These are phyloP conservation scores for Pseudotulostoma volvatum DNA, from an alignment of 495 filamentous ascomycete species.

Conservation along the genomic window DNA sequence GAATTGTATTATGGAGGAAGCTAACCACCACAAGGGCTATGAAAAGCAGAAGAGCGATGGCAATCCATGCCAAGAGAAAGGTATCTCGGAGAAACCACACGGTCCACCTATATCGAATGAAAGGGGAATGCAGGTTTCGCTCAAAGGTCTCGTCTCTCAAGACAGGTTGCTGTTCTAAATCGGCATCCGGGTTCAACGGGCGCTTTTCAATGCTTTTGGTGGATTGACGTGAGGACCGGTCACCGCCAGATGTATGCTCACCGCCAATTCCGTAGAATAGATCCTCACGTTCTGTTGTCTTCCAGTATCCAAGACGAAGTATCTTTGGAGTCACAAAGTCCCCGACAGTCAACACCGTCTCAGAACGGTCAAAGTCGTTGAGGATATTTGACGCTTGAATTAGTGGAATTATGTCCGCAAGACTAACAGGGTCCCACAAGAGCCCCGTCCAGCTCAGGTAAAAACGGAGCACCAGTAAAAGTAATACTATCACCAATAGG, in stretches of 20 bases:
- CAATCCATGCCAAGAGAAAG: slow-evolving; percentile 44
- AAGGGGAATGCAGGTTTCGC: slow-evolving; percentile 28
- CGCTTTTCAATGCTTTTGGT: slow-evolving; percentile 11
- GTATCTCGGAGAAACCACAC: slow-evolving; percentile 60
- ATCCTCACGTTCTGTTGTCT: slow-evolving; percentile 38
- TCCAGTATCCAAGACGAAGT: slow-evolving; percentile 74
- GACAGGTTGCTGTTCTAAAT: slow-evolving; percentile 25
- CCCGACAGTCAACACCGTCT: slow-evolving; percentile 33
- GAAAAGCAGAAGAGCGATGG: slow-evolving; percentile 47
- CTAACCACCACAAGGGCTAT: slow-evolving; percentile 60
- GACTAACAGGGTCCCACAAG: slow-evolving; percentile 67
- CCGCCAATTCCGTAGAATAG: slow-evolving; percentile 53
- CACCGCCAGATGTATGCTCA: slow-evolving; percentile 31
- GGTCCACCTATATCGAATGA: slow-evolving; percentile 47
- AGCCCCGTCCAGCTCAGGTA: slow-evolving; percentile 46
- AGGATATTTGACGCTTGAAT: slow-evolving; percentile 66
- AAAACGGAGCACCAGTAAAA: slow-evolving; percentile 36
- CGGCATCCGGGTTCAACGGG: slow-evolving; percentile 19
- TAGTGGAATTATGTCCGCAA: slow-evolving; percentile 61
- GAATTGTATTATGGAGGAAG: slow-evolving; percentile 52
- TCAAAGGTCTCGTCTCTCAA: slow-evolving; percentile 19
- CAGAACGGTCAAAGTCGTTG: slow-evolving; percentile 46
- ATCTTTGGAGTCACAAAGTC: slow-evolving; percentile 29
- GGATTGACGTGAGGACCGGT: not conserved
- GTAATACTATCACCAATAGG: slow-evolving; percentile 40